Conservation (phyloP, 345 rosid species). For the Gynandropsis gynandra region DNA sequence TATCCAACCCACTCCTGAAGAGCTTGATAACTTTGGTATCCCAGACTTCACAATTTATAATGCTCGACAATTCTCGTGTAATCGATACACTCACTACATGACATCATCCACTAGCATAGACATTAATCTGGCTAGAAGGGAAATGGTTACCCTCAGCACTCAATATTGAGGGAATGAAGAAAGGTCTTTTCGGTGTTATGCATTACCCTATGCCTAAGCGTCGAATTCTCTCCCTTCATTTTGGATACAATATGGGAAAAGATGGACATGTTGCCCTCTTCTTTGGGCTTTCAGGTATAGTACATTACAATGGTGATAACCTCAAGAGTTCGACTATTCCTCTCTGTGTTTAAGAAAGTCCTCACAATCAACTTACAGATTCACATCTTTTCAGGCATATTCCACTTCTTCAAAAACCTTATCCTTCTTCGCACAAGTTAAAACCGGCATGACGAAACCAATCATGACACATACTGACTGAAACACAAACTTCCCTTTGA, state of each 20-base stretch:
- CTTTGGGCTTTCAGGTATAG: slow-evolving; percentile 70
- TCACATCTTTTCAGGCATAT: no score
- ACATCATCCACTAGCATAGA: slow-evolving; percentile 98
- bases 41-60: slow-evolving; percentile 99
- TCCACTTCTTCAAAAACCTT: no score
- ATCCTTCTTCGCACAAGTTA: no score
- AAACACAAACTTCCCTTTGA: no score
- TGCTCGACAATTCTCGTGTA: slow-evolving; percentile 98
- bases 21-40: slow-evolving; percentile 94
- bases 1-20: slow-evolving; percentile 92
- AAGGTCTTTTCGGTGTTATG: slow-evolving; percentile 97
- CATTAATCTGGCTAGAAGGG: slow-evolving; percentile 81
- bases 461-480: no score
- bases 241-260: slow-evolving; percentile 99
- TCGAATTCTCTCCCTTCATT: slow-evolving; percentile 83
- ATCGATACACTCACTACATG: slow-evolving; percentile 98
- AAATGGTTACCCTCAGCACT: slow-evolving; percentile 97
- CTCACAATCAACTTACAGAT: no score
- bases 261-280: slow-evolving; percentile 95
- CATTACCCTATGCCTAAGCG: slow-evolving; percentile 99
- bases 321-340: no score
- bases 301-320: slow-evolving; percentile 6
- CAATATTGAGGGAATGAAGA: slow-evolving; percentile 99
- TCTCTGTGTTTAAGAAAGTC: no score
- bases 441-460: no score